These are phyloP conservation scores for Borealophlyctis nickersoniae DNA, from an alignment of 192 early-diverging fungal species.

Conservation along the genomic window DNA sequence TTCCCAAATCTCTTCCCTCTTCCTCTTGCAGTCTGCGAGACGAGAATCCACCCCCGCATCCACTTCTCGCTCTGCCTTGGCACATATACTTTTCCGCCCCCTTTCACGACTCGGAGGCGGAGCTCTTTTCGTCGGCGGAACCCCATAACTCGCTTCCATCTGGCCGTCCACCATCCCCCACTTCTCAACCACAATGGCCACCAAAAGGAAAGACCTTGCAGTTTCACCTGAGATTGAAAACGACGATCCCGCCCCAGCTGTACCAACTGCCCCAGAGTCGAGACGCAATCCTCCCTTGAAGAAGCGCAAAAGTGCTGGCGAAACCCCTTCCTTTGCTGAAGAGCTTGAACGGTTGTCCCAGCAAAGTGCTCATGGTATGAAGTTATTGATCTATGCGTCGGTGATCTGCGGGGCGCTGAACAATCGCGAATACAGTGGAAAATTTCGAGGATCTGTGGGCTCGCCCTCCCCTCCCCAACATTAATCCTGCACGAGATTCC, in stretches of 20 bases:
- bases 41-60: no score
- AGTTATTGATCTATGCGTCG: no score
- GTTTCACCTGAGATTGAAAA: neutral
- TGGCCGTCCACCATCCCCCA: no score
- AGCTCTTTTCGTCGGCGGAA: no score
- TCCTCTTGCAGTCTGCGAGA: no score
- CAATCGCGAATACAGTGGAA: constrained; percentile 9
- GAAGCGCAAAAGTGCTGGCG: constrained; percentile 19
- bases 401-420: neutral
- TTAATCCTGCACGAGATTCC: constrained; percentile 11
- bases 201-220: neutral
- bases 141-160: no score
- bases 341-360: constrained; percentile 26
- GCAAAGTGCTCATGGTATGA: constrained; percentile 5
- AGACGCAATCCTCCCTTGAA: neutral
- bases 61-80: no score
- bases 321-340: constrained; percentile 21
- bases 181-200: neutral
- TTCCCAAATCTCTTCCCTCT: no score
- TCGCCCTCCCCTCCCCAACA: constrained; percentile 4
- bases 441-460: constrained; percentile 13
- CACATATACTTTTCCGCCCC: no score
- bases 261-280: neutral
- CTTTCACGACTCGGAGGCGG: no score
- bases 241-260: neutral